These are phyloP conservation scores for Chaetomium tenue DNA, from an alignment of 495 filamentous ascomycete species.

Conservation along the genomic window DNA sequence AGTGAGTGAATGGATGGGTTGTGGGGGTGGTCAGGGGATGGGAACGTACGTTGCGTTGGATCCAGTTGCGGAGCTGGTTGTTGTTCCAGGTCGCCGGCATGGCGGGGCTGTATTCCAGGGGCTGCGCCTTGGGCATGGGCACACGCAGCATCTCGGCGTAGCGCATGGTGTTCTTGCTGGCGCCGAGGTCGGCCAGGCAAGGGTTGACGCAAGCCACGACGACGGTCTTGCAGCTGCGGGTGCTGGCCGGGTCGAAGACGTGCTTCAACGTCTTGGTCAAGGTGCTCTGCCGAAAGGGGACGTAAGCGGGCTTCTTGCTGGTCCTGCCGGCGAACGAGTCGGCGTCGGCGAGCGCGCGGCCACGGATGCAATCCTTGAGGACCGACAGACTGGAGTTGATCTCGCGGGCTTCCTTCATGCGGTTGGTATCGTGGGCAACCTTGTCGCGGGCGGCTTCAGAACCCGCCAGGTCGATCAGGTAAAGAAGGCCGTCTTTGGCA, in stretches of 20 bases:
- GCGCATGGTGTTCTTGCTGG: slow-evolving; percentile 32
- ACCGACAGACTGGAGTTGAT: slow-evolving; percentile 49
- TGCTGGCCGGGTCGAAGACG: slow-evolving; percentile 30
- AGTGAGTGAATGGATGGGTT: slow-evolving; percentile 3
- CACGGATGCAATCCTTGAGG: slow-evolving; percentile 46
- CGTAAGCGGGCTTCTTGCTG: slow-evolving; percentile 21
- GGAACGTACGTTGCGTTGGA: slow-evolving; percentile 21
- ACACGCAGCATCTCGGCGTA: slow-evolving; percentile 31
- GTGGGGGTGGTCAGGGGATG: background rate
- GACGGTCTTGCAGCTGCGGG: slow-evolving; percentile 27
- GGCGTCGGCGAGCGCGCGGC: slow-evolving; percentile 27
- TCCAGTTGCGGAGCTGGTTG: slow-evolving; percentile 26
- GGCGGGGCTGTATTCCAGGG: slow-evolving; percentile 13
- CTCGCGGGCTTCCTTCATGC: slow-evolving; percentile 45
- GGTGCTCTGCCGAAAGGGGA: slow-evolving; percentile 31
- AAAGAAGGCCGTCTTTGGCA: slow-evolving; percentile 42
- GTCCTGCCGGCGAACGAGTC: slow-evolving; percentile 8
- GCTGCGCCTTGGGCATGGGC: slow-evolving; percentile 12
- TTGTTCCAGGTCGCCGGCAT: slow-evolving; percentile 29
- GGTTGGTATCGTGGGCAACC: slow-evolving; percentile 30
- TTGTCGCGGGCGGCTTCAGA: slow-evolving; percentile 42
- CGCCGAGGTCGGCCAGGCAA: slow-evolving; percentile 27
- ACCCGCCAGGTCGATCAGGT: slow-evolving; percentile 50
- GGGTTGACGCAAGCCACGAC: slow-evolving; percentile 34
- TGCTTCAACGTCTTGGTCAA: slow-evolving; percentile 35